Conservation (phyloP, 306 rosid genomes). For the Pyrus betulifolia region DNA sequence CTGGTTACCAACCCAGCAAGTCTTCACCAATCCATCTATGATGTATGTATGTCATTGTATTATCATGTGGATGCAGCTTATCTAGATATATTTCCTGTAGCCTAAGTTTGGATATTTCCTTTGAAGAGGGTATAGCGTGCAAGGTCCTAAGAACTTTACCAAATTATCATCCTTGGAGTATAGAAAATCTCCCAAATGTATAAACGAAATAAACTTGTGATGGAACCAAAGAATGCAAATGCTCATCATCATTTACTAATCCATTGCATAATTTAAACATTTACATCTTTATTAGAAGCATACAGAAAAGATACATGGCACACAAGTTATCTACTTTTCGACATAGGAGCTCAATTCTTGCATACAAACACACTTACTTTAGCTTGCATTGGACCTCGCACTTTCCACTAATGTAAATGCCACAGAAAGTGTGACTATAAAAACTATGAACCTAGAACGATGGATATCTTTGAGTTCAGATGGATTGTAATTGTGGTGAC, state of each 20-base stretch:
- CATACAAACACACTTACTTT: background rate
- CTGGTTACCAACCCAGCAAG: background rate
- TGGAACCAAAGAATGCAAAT: background rate
- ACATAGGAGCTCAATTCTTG: background rate
- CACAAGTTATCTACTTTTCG: background rate
- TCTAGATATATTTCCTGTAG: background rate
- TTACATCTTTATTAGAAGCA: background rate
- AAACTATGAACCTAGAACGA: background rate
- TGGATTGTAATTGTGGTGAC: background rate
- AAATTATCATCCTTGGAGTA: background rate
- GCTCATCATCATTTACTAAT: background rate
- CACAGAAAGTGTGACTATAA: background rate
- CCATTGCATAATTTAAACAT: background rate
- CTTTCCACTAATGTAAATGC: background rate
- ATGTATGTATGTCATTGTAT: background rate
- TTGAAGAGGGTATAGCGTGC: background rate
- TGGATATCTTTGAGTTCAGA: background rate
- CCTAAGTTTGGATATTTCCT: background rate
- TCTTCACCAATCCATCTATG: background rate
- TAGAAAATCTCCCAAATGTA: background rate
- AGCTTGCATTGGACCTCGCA: slow-evolving; percentile 2
- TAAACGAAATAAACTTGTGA: background rate
- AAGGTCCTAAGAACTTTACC: no score
- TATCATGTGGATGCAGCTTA: background rate
- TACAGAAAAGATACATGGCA: background rate